Base-by-base conservation (phyloP, 306 rosid genomes). In the Heteromeles arbutifolia region DNA sequence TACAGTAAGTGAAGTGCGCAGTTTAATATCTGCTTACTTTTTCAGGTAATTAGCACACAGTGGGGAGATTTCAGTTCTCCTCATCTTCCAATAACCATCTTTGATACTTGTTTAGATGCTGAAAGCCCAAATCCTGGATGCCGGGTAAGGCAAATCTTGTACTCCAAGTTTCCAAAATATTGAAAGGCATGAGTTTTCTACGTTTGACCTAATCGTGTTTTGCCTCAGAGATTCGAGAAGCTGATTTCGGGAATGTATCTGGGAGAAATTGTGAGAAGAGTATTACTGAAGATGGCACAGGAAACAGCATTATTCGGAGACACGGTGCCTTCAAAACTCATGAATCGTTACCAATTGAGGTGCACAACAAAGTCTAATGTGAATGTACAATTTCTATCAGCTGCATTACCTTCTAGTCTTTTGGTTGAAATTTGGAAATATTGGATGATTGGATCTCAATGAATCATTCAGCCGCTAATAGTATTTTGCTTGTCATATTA, bases 201-300 rank as follows among this genome's bases (percentile, higher is more conserved):
- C 68, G 58, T 69, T 67, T 64, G 24, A 34, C 31, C 48, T 44
- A 69, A 34, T 66, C 34, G 41, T 80, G 9, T 72, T 66, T 61
- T 28, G 9, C 73, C 69, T 56, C 84, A 86, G 93, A 74, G 58
- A 45, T 89, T 86, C 25, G 87, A 83, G 75, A 89, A 92, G 90
- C 78, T 85, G 45, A 80, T 85, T 67, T 88, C 93, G 56, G 93
- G 89, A 37, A 82, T 53, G 85, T 85, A 88, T 68, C 70, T 86
- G 78, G 97, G 96, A 65, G 97, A 92, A 82, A 70, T 85, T 53
- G 97, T 81, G 80, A 86, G 96, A 84, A 79, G 82, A 19, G 88
- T 92, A 2, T 78, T 89, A 67, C 58, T 88, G 71, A 85, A 79
- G 77, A 67, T 92, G 84, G 95, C 96, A 3, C 75, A 69, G 59